Base-by-base conservation (phyloP, 1,284 basidiomycete species). In the Cryptococcus sp. region DNA sequence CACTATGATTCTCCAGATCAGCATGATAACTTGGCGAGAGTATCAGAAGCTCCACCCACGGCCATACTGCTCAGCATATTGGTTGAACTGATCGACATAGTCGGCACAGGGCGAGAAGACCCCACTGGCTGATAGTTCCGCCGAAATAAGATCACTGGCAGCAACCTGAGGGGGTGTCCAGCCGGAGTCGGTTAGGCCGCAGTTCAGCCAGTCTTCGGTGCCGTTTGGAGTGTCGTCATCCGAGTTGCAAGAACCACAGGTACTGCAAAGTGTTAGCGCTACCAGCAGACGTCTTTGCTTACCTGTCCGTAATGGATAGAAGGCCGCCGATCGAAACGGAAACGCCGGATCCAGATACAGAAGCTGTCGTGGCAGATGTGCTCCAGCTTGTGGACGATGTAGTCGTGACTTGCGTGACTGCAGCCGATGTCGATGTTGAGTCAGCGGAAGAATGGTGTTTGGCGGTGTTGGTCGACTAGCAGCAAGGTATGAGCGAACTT, bases 161-260 rank as follows among this genome's bases (percentile, higher is more conserved):
- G 70, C 72, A 60, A 93, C 76, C 57, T 77, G 50, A 38, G 75
- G 72, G 13, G 71, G 75, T 19, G 55, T 67, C 73, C 72, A 76
- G 11, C 70, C 72, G 4, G 47, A 58, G 39, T 81, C 78, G 58
- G 70, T 62, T 62, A 91, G 72, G 52, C 88, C 90, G 69, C 91
- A 93, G 79, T 90, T 91, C 67, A 93, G 77, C 85, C 86, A 93
- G 61, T 85, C 81, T 54, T 88, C 83, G 63, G 80, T 75, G 22
- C 90, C 90, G 74, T 93, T 93, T 23, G 90, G 89, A 19, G 86
- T 86, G 52, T 66, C 58, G 22, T 45, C 50, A 41, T 61, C 52
- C 25, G 76, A 54, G 23, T 67, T 56, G 50, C 61, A 69, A 42
- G 50, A 65, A 38, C 77, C 77, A 56, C 76, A 78, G 16, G 58